Base-by-base conservation (phyloP, 2,329 filamentous ascomycete genomes). In the Ascochyta fabae region DNA sequence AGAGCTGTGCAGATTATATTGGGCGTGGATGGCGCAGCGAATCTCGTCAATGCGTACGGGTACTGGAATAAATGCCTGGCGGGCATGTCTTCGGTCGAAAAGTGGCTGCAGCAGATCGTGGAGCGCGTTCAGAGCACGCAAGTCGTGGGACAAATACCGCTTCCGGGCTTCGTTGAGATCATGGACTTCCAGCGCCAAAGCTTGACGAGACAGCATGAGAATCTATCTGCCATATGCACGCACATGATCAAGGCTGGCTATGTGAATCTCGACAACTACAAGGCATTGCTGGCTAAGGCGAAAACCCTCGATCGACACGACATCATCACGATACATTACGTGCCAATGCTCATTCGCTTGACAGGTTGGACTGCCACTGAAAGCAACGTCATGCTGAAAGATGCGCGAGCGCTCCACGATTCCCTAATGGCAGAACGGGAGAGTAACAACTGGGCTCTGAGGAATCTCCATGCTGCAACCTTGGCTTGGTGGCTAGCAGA, bases 401-500 rank as follows among this genome's bases (percentile, higher is more conserved):
- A 91, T 62, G 90, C 90, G 12, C 84, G 89, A 61, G 81, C 86
- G 35, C 77, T 97, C 1, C 87, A 96, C 69, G 77, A 82, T 13
- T 80, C 86, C 33, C 81, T 97, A 22, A 86, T 88, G 62, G 83
- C 84, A 34, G 83, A 84, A 16, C 79, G 85, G 41, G 89, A 92
- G 45, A 85, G 87, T 56, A 80, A 88, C 38, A 78, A 83, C 15
- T 96, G 92, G 90, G 81, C 84, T 22, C 74, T 96, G 35, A 81
- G 88, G 15, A 89, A 88, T 64, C 83, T 98, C 12, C 89, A 93
- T 66, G 91, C 93, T 41, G 89, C 91, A 3, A 84, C 93, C 12
- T 84, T 86, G 50, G 86, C 89, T 4, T 92, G 91, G 84, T 99
- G 95, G 95, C 83, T 97, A 42, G 88, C 91, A 29, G 92, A 98